Conservation (phyloP, 331 rosid genomes). For the Malus hybrid region DNA sequence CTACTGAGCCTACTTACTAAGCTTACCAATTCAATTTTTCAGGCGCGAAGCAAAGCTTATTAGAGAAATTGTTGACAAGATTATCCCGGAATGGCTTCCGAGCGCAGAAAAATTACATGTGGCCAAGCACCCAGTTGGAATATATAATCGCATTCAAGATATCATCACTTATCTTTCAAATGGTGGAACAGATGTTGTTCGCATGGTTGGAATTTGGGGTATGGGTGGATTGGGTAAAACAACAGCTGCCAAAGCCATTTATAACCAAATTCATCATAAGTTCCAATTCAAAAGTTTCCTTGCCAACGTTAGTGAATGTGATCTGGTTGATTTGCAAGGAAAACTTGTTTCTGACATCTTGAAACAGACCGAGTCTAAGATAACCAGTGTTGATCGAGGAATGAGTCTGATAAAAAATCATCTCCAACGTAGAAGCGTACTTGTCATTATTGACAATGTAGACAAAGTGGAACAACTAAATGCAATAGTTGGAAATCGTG, state of each 20-base stretch:
- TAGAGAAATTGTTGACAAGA: background rate
- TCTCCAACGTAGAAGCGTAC: background rate
- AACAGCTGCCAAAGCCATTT: constrained; percentile 2
- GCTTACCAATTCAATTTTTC: background rate
- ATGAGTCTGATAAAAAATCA: background rate
- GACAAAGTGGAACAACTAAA: background rate
- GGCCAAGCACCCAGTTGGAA: background rate
- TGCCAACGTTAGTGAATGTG: background rate
- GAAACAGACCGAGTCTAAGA: background rate
- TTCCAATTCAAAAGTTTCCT: constrained; percentile 11
- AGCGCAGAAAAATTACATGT: background rate
- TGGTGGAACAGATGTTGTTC: background rate
- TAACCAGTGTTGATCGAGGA: background rate
- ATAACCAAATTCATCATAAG: background rate
- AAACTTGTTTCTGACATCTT: background rate
- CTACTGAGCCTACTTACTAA: too few species aligned
- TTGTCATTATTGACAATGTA: background rate
- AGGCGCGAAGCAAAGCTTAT: background rate
- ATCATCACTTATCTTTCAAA: background rate
- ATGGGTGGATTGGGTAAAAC: constrained; percentile 12
- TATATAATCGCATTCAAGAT: background rate
- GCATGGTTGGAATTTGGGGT: background rate
- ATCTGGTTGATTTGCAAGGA: background rate
- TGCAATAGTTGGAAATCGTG: background rate
- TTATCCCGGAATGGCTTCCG: background rate